Conservation (phyloP, 2,329 filamentous ascomycete species). For the Rhinocladiella similis region DNA sequence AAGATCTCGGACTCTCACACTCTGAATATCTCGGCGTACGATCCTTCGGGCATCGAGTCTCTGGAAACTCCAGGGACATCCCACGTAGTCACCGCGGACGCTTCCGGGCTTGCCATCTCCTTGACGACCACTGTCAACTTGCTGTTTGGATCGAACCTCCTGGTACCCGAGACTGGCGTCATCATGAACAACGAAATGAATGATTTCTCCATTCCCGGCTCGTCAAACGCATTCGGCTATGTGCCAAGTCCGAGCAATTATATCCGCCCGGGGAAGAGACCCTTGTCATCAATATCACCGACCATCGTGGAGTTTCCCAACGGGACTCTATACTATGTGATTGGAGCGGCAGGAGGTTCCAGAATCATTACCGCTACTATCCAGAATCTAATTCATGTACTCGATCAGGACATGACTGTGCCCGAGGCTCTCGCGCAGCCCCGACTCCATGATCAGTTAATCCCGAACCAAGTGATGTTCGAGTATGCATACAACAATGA, state of each 20-base stretch:
- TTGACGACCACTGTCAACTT: slow-evolving; percentile 87
- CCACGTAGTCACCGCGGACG: slow-evolving; percentile 65
- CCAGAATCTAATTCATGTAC: slow-evolving; percentile 70
- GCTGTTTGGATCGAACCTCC: slow-evolving; percentile 75
- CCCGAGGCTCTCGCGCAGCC: slow-evolving; percentile 64
- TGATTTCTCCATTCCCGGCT: slow-evolving; percentile 82
- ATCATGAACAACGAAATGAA: slow-evolving; percentile 69
- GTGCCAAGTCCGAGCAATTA: slow-evolving; percentile 78
- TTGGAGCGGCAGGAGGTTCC: slow-evolving; percentile 77
- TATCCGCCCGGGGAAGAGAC: slow-evolving; percentile 76
- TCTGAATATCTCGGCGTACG: slow-evolving; percentile 71
- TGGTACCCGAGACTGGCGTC: slow-evolving; percentile 79
- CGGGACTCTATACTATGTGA: slow-evolving; percentile 64
- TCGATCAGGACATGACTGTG: slow-evolving; percentile 65
- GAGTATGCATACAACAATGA: slow-evolving; percentile 68
- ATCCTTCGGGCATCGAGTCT: slow-evolving; percentile 65
- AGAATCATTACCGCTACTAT: slow-evolving; percentile 80
- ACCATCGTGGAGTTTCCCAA: slow-evolving; percentile 70
- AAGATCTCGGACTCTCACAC: slow-evolving; percentile 73
- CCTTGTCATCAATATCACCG: slow-evolving; percentile 79
- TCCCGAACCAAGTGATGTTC: slow-evolving; percentile 68
- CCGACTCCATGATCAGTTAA: slow-evolving; percentile 77
- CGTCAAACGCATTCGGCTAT: slow-evolving; percentile 81
- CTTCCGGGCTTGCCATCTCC: slow-evolving; percentile 71
- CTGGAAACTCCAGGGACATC: slow-evolving; percentile 62